These are phyloP conservation scores for Dactylellina drechsleri DNA, from an alignment of 2,329 filamentous ascomycete genomes.

Conservation along the genomic window DNA sequence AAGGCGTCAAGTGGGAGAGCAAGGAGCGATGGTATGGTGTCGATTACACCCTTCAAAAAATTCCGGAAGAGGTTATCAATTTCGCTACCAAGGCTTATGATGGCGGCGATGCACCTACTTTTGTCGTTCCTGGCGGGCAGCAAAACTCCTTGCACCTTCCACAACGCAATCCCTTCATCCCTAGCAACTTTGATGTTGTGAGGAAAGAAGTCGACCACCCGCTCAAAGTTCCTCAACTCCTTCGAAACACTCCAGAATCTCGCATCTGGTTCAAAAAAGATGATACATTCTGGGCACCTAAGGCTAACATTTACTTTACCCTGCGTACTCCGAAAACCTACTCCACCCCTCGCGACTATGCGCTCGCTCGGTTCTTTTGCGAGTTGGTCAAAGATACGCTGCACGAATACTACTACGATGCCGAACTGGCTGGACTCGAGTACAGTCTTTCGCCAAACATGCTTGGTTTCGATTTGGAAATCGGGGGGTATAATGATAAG, in stretches of 20 bases:
- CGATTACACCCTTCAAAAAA: constrained; percentile 84
- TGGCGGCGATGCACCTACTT: constrained; percentile 33
- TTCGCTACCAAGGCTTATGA: constrained; percentile 62
- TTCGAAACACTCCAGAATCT: constrained; percentile 82
- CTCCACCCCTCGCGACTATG: constrained; percentile 78
- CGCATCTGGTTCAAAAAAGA: constrained; percentile 98
- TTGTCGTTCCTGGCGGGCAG: constrained; percentile 62
- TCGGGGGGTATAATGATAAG: constrained; percentile 97
- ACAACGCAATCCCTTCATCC: constrained; percentile 94
- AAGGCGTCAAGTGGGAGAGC: constrained; percentile 75
- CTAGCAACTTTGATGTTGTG: constrained; percentile 89
- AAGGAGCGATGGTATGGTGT: constrained; percentile 99
- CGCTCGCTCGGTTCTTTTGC: constrained; percentile 82
- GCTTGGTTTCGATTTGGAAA: constrained; percentile 78
- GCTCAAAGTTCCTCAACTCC: constrained; percentile 77
- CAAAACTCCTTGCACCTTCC: constrained; percentile 81
- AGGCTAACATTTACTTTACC: constrained; percentile 84
- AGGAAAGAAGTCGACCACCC: constrained; percentile 88
- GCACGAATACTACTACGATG: constrained; percentile 94
- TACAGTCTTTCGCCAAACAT: constrained; percentile 80
- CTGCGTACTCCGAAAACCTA: constrained; percentile 79
- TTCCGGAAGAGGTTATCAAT: constrained; percentile 77
- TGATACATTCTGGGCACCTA: constrained; percentile 97
- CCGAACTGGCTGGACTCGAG: constrained; percentile 86
- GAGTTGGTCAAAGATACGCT: constrained; percentile 88